Conservation (phyloP, 352 stramenopile genomes). For the Blastocystis sp. region DNA sequence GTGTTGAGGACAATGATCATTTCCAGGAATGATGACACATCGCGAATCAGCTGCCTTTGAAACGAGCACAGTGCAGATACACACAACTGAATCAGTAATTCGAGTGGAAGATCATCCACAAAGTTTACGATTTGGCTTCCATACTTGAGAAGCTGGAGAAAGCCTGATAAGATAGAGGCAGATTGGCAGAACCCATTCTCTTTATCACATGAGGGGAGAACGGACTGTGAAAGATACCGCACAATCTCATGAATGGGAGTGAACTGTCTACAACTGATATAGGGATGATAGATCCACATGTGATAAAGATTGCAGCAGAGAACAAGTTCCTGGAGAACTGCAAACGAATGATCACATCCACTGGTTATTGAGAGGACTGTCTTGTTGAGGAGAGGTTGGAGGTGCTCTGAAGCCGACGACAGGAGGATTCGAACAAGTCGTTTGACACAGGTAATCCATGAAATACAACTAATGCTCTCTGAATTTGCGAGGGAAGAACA, state of each 20-base stretch:
- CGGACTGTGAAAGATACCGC: neutral
- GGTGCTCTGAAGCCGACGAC: neutral
- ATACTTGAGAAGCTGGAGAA: neutral
- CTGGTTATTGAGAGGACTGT: neutral
- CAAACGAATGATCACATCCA: neutral
- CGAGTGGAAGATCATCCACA: too few relatives aligned
- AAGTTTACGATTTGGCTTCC: neutral
- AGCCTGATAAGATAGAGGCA: neutral
- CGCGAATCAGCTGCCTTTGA: neutral
- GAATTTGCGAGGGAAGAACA: neutral
- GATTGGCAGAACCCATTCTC: conserved; percentile 28
- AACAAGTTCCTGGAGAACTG: neutral
- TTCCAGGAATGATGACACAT: neutral
- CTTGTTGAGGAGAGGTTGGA: neutral
- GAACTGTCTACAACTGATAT: neutral
- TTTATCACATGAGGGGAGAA: neutral
- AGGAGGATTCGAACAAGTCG: neutral
- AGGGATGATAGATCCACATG: neutral
- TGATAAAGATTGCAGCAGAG: neutral
- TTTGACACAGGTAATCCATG: neutral
- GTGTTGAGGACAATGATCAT: neutral
- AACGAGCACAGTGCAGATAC: neutral
- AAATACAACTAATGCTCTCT: neutral
- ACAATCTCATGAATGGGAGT: neutral
- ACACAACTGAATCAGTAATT: neutral